Evolutionary conservation across 345 rosid genomes (phyloP), one percentile per base, ranked within the genome.

Genomic region (Draba incana): DNA sequence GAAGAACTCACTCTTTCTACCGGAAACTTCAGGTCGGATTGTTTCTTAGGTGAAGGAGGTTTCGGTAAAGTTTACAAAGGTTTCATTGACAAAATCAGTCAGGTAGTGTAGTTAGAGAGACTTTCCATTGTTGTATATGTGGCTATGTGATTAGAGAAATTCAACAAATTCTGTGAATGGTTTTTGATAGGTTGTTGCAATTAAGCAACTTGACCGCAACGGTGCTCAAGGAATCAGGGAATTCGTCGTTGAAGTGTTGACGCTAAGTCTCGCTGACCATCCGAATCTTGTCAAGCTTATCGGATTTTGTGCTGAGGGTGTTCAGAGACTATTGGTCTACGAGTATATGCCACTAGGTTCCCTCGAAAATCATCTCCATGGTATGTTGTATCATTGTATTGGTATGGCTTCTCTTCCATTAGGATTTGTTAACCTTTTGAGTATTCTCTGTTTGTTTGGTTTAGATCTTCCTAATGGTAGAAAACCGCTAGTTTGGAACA

Each of bases 271-370:
- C 6, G 93, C 85, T 41, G 86, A 87, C 27, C 96, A 92, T 63
- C 81, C 88, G 0, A 92, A 89, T 70, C 92, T 88, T 43, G 98
- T 92, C 10, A 88, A 85, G 81, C 73, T 92, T 68, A 81, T 87
- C 1, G 98, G 98, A 11, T 88, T 77, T 78, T 92, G 98, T 47
- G 96, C 92, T 5, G 89, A 92, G 64, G 89, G 86, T 70, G 88
- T 74, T 56, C 94, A 92, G 72, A 86, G 96, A 75, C 77, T 92
- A 7, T 58, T 92, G 75, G 88, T 92, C 50, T 92, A 92, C 12
- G 96, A 92, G 63, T 92, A 83, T 66, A 88, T 88, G 96, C 84
- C 96, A 4, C 72, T 82, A 46, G 96, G 96, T 13, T 89, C 94
- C 42, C 71, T 92, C 68, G 98, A 92, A 51, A 74, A 72, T 53